These are phyloP conservation scores for Herpetomonas tarakana DNA, from an alignment of 208 protist genomes.

Conservation along the genomic window DNA sequence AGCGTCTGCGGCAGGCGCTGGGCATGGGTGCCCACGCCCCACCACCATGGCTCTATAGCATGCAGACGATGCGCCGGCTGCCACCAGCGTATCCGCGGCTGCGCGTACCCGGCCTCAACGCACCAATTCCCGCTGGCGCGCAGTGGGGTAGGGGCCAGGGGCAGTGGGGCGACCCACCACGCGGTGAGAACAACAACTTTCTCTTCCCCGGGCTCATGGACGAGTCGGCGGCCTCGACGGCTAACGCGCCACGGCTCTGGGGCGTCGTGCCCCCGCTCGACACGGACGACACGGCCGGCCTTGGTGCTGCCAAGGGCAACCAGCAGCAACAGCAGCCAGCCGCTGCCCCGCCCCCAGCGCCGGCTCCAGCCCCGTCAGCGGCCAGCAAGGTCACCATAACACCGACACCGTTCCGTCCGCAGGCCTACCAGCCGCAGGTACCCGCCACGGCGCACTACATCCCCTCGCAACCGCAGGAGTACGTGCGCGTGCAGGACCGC, in stretches of 20 bases:
- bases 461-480: slow-evolving; percentile 56
- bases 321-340: background rate
- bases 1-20: slow-evolving; percentile 94
- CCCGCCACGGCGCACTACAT: slow-evolving; percentile 16
- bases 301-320: slow-evolving; percentile 1
- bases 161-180: slow-evolving; percentile 98
- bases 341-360: slow-evolving; percentile 1
- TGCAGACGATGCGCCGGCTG: slow-evolving; percentile 98
- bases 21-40: slow-evolving; percentile 93
- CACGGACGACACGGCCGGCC: background rate
- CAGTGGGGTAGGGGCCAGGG: slow-evolving; percentile 93
- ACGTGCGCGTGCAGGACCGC: slow-evolving; percentile 78
- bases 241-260: slow-evolving; percentile 9
- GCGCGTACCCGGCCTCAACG: slow-evolving; percentile 98
- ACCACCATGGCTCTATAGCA: slow-evolving; percentile 99
- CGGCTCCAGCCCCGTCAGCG: slow-evolving; percentile 3
- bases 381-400: slow-evolving; percentile 27
- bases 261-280: slow-evolving; percentile 19
- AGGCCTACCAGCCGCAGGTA: slow-evolving; percentile 48
- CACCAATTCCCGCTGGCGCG: slow-evolving; percentile 97
- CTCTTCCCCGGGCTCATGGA: slow-evolving; percentile 86
- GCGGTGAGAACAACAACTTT: slow-evolving; percentile 71
- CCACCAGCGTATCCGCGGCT: slow-evolving; percentile 98
- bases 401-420: slow-evolving; percentile 66
- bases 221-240: slow-evolving; percentile 42